Evolutionary conservation across 2,329 filamentous ascomycete genomes (phyloP), one percentile per base, ranked within the genome.

Genomic region (Aureobasidium sp.): DNA sequence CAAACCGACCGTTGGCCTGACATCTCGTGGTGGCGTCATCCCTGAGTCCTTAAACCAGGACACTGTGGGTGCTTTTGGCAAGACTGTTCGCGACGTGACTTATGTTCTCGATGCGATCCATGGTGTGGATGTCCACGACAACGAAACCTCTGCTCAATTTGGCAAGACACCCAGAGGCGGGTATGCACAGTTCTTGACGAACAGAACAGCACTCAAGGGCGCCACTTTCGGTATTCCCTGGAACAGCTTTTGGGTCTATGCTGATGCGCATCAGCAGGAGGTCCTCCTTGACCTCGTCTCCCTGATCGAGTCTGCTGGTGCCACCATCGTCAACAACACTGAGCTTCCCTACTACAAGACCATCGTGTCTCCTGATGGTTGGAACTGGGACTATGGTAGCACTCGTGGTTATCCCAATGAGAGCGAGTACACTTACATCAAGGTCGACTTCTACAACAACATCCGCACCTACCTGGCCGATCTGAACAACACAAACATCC

Each of bases 1-100:
- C 71, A 91, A 91, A 74, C 87, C 88, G 1, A 91, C 87, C 1
- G 86, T 91, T 6, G 88, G 88, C 0, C 72, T 90, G 56, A 90
- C 87, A 0, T 89, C 87, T 9, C 77, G 87, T 45, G 71, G 70
- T 31, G 76, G 76, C 1, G 77, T 79, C 0, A 71, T 91, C 37
- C 89, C 88, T 0, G 86, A 88, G 68, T 83, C 80, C 12, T 76
- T 82, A 62, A 83, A 88, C 67, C 85, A 88, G 67, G 89, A 91
- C 68, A 85, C 83, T 0, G 82, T 91, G 0, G 89, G 88, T 2
- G 77, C 81, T 0, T 85, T 92, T 68, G 87, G 82, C 0, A 82
- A 83, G 22, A 89, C 84, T 0, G 84, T 91, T 7, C 77, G 79
- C n/a, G 89, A 92, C 69, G 87, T 86, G 0, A 81, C 82, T 0